Base-by-base conservation (phyloP, 345 rosid species). In the Aethionema arabicum region DNA sequence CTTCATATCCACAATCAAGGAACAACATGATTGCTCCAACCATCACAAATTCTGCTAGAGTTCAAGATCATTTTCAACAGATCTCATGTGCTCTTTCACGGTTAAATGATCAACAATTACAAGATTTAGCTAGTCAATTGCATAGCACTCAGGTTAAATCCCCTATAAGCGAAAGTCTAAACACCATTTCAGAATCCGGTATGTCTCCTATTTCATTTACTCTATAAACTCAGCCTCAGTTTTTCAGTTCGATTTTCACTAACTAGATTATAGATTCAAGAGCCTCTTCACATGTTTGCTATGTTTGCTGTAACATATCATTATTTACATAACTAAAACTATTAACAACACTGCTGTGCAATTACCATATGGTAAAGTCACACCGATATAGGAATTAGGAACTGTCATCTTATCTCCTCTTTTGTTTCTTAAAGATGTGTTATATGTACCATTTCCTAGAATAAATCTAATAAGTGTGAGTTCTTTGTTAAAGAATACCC, bases 241-340 rank as follows among this genome's bases (percentile, higher is more conserved):
- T 33, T 31, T 31, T 15, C 10, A 32, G 12, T 31, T 35, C 36
- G 36, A 2, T n/a, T 10, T 2, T 5, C 14, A 5, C 2, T 2
- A 4, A 35, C 12, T 54, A 32, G 43, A 15, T 54, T 5, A 2
- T 54, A 0, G 44, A 54, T 37, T 13, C 9, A n/a, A 14, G 32
- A 4, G 44, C 59, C 33, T 35, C 43, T 10, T 35, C 43, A 31
- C 59, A n/a, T n/a, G n/a, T n/a, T n/a, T n/a, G n/a, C n/a, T n/a
- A 54, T 5, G 33, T 54, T 1, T 54, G 59, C 0, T 15, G 44
- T 54, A 32, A 54, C n/a, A n/a, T n/a, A n/a, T n/a, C n/a, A n/a
- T n/a, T 7, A 11, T 54, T 2, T 13, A 13, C 0, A 14, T 36
- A 32, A 32, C 7, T 35, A 40, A n/a, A 13, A 15, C 13, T 36